Percentiles rank a stretch among this genome's conserved stretches.
Conservation (phyloP, 164 flowering plant species). For the Cinnamomum micranthum region DNA sequence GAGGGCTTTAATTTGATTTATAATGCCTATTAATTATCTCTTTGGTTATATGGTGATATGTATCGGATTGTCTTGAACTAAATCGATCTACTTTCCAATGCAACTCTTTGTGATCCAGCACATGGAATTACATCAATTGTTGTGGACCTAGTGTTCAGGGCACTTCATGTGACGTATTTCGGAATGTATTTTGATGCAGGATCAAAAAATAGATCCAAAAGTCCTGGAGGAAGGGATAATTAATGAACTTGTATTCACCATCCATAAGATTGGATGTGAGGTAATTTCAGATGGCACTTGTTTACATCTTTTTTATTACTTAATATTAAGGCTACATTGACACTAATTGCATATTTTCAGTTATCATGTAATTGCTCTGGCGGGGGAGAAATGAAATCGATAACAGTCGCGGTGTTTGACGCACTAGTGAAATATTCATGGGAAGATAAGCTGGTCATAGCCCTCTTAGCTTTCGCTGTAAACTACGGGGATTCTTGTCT, state of each 20-base stretch:
- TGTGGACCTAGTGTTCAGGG: no score
- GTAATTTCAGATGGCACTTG: constrained; percentile 19
- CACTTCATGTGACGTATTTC: no score
- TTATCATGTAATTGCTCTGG: constrained; percentile 53
- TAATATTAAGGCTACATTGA: no score
- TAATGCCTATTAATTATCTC: no score
- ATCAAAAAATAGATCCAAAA: constrained; percentile 7
- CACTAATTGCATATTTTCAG: constrained; percentile 21
- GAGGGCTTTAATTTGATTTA: no score
- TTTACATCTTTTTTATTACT: no score
- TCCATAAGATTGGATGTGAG: constrained; percentile 54
- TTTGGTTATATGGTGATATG: no score
- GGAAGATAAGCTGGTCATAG: constrained; percentile 48
- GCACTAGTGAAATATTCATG: constrained; percentile 39
- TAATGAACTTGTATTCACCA: constrained; percentile 36
- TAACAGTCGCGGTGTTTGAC: constrained; percentile 42
- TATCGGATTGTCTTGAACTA: no score
- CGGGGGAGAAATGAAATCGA: constrained; percentile 47
- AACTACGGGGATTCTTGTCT: constrained; percentile 52
- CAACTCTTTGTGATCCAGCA: no score
- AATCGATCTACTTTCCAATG: no score
- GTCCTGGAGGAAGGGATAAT: constrained; percentile 34
- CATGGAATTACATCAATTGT: no score
- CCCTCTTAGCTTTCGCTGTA: constrained; percentile 41
- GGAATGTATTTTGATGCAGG: constrained; percentile 15